A percentile compares a stretch with the other conserved stretches of the same genome.
Conservation (phyloP, 2,329 filamentous ascomycete genomes). For the Botryosphaeria dothidea region DNA sequence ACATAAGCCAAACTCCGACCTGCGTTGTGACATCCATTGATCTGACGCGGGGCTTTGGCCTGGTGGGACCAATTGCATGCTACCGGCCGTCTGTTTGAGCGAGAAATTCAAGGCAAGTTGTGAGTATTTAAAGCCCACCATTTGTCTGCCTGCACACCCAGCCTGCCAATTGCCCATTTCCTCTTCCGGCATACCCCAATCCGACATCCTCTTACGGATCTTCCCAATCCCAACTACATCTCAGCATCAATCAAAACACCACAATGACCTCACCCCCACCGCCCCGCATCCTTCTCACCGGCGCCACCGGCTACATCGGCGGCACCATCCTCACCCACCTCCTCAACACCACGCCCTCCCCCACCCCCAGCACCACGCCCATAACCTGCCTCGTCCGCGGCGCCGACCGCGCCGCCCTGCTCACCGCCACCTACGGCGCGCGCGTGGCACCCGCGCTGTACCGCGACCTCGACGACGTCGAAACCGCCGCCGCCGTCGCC, state of each 20-base stretch:
- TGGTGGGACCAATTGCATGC: no score
- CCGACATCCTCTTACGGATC: no score
- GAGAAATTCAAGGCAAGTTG: no score
- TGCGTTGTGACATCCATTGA: no score
- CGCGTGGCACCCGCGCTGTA: neutral
- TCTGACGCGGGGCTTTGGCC: no score
- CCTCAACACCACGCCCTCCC: neutral
- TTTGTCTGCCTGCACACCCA: no score
- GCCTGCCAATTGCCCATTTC: no score
- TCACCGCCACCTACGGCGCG: neutral
- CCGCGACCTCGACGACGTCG: constrained; percentile 19
- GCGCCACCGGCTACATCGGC: constrained; percentile 23
- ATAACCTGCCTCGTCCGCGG: neutral
- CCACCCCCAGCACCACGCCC: neutral
- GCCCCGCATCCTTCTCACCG: constrained; percentile 21
- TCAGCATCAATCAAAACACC: neutral
- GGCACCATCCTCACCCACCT: constrained; percentile 21
- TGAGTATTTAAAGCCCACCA: no score
- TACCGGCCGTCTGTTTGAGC: no score
- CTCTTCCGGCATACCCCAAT: no score
- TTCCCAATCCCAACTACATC: no score
- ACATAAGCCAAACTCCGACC: no score
- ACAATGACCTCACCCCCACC: neutral
- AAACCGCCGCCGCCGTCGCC: constrained; percentile 22
- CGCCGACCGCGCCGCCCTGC: neutral